These are phyloP conservation scores for Linnemannia elongata DNA, from an alignment of 192 early-diverging fungal species.

Conservation along the genomic window DNA sequence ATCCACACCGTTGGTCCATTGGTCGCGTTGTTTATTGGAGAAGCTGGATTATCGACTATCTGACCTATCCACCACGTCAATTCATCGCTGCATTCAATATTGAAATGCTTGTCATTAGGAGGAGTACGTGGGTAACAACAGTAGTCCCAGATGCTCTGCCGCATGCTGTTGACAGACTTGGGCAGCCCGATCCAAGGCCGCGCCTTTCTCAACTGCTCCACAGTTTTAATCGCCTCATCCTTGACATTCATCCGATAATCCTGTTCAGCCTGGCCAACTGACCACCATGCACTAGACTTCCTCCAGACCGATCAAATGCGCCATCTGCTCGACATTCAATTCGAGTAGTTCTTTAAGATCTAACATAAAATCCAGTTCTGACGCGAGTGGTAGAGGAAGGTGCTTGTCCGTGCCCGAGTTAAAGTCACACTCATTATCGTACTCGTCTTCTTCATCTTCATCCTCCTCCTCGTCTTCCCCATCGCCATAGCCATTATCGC, in stretches of 20 bases:
- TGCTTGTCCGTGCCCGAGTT: too few species aligned
- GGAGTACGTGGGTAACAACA: background rate
- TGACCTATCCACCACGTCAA: too few species aligned
- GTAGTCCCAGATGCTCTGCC: background rate
- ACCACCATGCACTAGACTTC: background rate
- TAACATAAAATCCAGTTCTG: background rate
- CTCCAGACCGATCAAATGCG: background rate
- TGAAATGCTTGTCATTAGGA: background rate
- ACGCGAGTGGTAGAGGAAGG: background rate
- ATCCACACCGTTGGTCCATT: too few species aligned
- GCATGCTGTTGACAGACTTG: background rate
- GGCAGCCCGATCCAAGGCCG: background rate
- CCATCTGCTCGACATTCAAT: background rate
- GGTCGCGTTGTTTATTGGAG: too few species aligned
- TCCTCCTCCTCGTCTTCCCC: too few species aligned
- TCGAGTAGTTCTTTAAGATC: background rate
- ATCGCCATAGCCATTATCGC: background rate
- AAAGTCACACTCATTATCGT: too few species aligned
- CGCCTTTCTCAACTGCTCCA: background rate
- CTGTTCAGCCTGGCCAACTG: background rate
- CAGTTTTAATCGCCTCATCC: background rate
- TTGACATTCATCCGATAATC: background rate
- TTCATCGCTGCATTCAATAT: too few species aligned
- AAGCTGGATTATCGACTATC: too few species aligned
- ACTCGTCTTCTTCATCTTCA: too few species aligned